Evolutionary conservation across 2,329 filamentous ascomycete species (phyloP).

Genomic region (Ceratocystis lukuohia): DNA sequence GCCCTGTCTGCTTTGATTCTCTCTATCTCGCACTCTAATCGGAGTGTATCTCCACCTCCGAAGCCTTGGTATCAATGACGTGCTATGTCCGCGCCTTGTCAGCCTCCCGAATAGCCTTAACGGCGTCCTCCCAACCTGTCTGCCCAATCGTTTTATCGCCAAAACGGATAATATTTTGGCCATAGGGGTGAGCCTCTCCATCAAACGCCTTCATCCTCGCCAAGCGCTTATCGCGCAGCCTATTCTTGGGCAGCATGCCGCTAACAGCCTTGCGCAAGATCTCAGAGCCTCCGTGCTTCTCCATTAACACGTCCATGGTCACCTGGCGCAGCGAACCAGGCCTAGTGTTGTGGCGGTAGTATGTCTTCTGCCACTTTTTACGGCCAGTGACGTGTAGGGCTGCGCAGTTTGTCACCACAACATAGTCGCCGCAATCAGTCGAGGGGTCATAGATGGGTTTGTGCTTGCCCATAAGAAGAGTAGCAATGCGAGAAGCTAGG

Average conservation of each 20-base stretch:
- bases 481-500: slow-evolving; percentile 74
- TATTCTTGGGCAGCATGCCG: slow-evolving; percentile 97
- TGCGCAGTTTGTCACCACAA: slow-evolving; percentile 82
- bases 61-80: not conserved
- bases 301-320: slow-evolving; percentile 90
- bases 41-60: not conserved
- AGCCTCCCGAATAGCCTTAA: slow-evolving; percentile 36
- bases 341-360: slow-evolving; percentile 86
- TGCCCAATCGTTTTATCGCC: slow-evolving; percentile 43
- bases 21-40: not conserved
- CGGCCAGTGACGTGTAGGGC: slow-evolving; percentile 79
- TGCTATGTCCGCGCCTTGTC: slow-evolving; percentile 39
- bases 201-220: slow-evolving; percentile 91
- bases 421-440: slow-evolving; percentile 97
- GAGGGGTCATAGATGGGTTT: slow-evolving; percentile 96
- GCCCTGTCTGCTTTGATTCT: slow-evolving; percentile 3
- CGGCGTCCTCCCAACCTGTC: slow-evolving; percentile 40
- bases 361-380: slow-evolving; percentile 87
- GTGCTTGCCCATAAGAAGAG: slow-evolving; percentile 93
- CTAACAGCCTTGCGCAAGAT: slow-evolving; percentile 81
- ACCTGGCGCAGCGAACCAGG: slow-evolving; percentile 77
- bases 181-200: slow-evolving; percentile 81
- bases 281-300: slow-evolving; percentile 86
- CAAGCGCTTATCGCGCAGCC: slow-evolving; percentile 74
- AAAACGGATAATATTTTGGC: slow-evolving; percentile 69